phyloP scores from a whole-genome alignment of 2,329 filamentous ascomycete species.

The Chrysoporthe puriensis region DNA sequence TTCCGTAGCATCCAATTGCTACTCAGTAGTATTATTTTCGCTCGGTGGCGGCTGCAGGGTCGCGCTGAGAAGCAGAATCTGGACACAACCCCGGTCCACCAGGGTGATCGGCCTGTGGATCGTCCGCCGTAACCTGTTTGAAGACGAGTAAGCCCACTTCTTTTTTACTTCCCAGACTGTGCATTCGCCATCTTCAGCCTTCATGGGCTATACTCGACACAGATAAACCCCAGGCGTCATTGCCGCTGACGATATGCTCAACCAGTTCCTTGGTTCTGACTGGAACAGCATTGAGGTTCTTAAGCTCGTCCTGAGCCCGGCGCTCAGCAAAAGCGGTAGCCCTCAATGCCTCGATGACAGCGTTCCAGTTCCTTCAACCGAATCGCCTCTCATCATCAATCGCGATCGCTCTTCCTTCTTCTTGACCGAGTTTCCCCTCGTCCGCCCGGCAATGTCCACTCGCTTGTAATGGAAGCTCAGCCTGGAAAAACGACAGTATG shows the following conservation, averaged over 20 bases:
- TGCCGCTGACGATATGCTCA: neutral
- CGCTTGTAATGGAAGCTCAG: slow-evolving; percentile 27
- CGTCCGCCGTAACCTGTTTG: slow-evolving; percentile 23
- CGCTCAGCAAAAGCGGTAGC: slow-evolving; percentile 16
- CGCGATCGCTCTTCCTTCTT: neutral
- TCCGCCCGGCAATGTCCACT: slow-evolving; percentile 22
- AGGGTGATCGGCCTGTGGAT: slow-evolving; percentile 22
- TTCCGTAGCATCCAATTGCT: neutral
- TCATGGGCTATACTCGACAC: neutral
- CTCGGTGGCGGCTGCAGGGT: slow-evolving; percentile 14
- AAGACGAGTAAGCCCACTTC: slow-evolving; percentile 23
- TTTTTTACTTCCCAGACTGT: neutral
- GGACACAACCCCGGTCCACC: slow-evolving; percentile 20
- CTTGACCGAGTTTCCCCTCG: slow-evolving; percentile 8
- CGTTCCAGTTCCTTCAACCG: neutral
- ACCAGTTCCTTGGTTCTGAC: slow-evolving; percentile 1
- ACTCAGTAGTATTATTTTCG: slow-evolving; percentile 5
- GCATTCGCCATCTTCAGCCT: slow-evolving; percentile 15
- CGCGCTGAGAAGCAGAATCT: slow-evolving; percentile 18
- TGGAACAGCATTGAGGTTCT: neutral
- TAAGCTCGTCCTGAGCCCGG: slow-evolving; percentile 18
- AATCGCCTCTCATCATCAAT: neutral
- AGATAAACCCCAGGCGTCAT: neutral
- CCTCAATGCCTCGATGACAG: slow-evolving; percentile 23
- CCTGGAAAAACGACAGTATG: slow-evolving; percentile 28